Evolutionary conservation across 2,329 filamentous ascomycete species (phyloP), one percentile per base, ranked within the genome.

Genomic region (Calonectria hongkongensis): DNA sequence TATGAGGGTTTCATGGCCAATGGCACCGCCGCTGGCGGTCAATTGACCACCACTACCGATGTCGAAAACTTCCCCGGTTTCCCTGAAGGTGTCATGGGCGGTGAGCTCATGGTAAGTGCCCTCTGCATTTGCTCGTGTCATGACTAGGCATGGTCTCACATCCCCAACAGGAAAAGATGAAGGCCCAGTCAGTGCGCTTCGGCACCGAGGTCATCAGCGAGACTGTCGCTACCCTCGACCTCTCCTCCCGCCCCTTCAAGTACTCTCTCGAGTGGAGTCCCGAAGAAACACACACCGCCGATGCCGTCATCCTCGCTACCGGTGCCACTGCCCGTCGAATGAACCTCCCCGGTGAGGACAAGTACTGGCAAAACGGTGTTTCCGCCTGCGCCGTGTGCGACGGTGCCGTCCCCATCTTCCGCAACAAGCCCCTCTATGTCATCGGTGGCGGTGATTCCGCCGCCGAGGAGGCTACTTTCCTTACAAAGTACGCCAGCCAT

Each of bases 1-100:
- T 99, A 98, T 84, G 97, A 99, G 88, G 97, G 97, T 79, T 98
- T 99, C 90, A 92, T 99, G 84, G 97, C 97, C 80, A 97, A 98
- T 83, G 97, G 96, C 82, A 98, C 97, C 81, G 97, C 97, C 8
- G 95, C 97, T 54, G 97, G 97, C 79, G 97, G 97, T 71, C 97
- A 99, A 89, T 90, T 99, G 79, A 99, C 97, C 68, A 99, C 97
- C 30, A 99, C 97, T 68, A 98, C 98, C 81, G 97, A 99, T 79
- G 92, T 99, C 73, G 97, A 99, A 89, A 99, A 99, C 90, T 99
- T 94, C 86, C 97, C 97, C 30, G 97, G 97, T 60, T 99, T 98
- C 88, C 94, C 94, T 81, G 91, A 94, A 80, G 94, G 93, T 75
- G 95, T 99, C 84, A 94, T 95, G 86, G 97, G 97, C 78, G 86